Conservation (phyloP, 441 rosid species). For the Croton setiger region DNA sequence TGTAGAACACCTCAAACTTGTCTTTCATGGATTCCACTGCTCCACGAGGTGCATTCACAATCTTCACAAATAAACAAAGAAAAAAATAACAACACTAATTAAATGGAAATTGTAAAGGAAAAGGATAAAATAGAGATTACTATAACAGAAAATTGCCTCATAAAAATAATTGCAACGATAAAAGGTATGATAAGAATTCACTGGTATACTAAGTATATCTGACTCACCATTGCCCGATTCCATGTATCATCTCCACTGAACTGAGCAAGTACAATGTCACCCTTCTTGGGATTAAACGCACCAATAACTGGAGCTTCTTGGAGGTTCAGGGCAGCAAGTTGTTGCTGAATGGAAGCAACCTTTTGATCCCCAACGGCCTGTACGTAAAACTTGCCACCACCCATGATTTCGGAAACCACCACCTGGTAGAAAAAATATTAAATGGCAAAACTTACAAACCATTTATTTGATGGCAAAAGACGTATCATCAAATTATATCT, state of each 20-base stretch:
- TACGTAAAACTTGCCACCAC: constrained; percentile 85
- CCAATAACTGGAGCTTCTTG: constrained; percentile 84
- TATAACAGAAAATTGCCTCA: neutral
- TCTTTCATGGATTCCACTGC: constrained; percentile 64
- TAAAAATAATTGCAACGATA: neutral
- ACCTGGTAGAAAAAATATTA: constrained; percentile 44
- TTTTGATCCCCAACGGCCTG: constrained; percentile 82
- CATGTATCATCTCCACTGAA: constrained; percentile 89
- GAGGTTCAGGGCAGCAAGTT: constrained; percentile 74
- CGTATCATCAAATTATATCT: neutral
- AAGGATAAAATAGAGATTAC: neutral
- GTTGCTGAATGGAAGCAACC: constrained; percentile 74
- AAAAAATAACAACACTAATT: neutral
- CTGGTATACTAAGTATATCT: neutral
- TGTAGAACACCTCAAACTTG: constrained; percentile 88
- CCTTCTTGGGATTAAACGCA: constrained; percentile 85
- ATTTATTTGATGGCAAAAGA: constrained; percentile 3
- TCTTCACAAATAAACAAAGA: constrained; percentile 33
- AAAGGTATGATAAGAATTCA: neutral
- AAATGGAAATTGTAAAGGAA: neutral
- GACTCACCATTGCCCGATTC: constrained; percentile 93
- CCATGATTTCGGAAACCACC: constrained; percentile 83
- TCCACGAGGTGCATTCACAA: constrained; percentile 87
- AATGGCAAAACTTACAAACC: constrained; percentile 3
- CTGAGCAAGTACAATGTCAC: constrained; percentile 89